Evolutionary conservation across 2,329 filamentous ascomycete genomes (phyloP).

Genomic region (Sporothrix schenckii): DNA sequence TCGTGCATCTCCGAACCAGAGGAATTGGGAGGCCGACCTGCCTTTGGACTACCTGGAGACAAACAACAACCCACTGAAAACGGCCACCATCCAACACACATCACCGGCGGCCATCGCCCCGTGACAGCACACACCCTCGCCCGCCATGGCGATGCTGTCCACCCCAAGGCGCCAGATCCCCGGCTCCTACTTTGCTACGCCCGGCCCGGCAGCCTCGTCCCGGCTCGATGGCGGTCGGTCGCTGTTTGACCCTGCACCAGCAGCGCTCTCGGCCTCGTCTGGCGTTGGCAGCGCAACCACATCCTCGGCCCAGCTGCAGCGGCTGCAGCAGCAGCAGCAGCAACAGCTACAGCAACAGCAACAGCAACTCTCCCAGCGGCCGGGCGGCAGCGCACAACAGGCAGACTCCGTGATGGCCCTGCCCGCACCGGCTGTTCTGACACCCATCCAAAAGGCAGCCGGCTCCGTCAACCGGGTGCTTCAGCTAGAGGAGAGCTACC

Average conservation of each 20-base stretch:
- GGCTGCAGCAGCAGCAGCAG: not conserved
- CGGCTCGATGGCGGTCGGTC: slow-evolving; percentile 54
- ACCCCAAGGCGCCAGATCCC: slow-evolving; percentile 74
- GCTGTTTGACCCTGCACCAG: slow-evolving; percentile 49
- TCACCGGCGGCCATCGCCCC: slow-evolving; percentile 3
- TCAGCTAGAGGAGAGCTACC: slow-evolving; percentile 75
- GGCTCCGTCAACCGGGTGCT: slow-evolving; percentile 80
- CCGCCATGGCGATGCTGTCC: slow-evolving; percentile 53
- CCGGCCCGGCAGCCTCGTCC: slow-evolving; percentile 53
- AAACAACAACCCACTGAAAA: too few relatives aligned
- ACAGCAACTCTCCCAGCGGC: slow-evolving; percentile 7
- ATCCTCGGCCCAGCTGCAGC: not conserved
- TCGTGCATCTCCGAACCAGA: not conserved
- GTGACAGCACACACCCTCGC: slow-evolving; percentile 20
- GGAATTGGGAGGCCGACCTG: slow-evolving; percentile 1
- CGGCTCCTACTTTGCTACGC: slow-evolving; percentile 76
- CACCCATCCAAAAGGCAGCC: slow-evolving; percentile 76
- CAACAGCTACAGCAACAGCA: not conserved
- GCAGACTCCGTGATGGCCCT: slow-evolving; percentile 49
- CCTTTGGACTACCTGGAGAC: not conserved
- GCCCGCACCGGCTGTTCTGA: slow-evolving; percentile 42
- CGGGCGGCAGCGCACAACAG: not conserved
- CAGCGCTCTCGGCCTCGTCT: slow-evolving; percentile 30
- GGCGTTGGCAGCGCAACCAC: slow-evolving; percentile 4
- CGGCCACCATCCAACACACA: not conserved